These are phyloP conservation scores for Chenopodium formosanum DNA, from an alignment of 148 eudicot species.

Conservation along the genomic window DNA sequence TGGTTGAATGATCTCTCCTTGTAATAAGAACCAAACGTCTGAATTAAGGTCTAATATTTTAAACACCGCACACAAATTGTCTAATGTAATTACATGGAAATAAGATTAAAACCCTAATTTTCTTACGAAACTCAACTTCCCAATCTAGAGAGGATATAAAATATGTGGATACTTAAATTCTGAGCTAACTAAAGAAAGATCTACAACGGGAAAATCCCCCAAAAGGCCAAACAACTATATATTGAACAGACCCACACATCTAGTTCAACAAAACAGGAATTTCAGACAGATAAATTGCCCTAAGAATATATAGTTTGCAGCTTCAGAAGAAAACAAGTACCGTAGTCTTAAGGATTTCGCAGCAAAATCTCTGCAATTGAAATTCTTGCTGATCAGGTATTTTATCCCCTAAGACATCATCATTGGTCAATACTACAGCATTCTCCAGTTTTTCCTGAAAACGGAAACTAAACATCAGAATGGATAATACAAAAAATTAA, in stretches of 20 bases:
- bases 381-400: conserved; percentile 76
- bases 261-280: neutral
- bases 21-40: too few relatives aligned
- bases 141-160: too few relatives aligned
- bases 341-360: conserved; percentile 53
- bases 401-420: conserved; percentile 88
- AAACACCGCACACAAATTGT: too few relatives aligned
- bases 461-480: conserved; percentile 14
- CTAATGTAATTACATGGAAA: too few relatives aligned
- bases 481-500: neutral
- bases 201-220: neutral
- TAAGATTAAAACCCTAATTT: too few relatives aligned
- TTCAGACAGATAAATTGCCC: neutral
- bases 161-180: neutral
- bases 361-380: conserved; percentile 63
- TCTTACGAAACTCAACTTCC: too few relatives aligned
- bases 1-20: neutral
- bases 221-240: neutral
- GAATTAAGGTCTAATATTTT: too few relatives aligned
- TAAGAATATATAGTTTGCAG: neutral
- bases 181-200: neutral
- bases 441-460: conserved; percentile 70
- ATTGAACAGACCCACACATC: neutral
- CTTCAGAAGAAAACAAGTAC: conserved; percentile 27
- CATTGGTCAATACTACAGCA: conserved; percentile 61